phyloP scores from a whole-genome alignment of 805 yeast genomes.

The Jamesozyma lodderae region DNA sequence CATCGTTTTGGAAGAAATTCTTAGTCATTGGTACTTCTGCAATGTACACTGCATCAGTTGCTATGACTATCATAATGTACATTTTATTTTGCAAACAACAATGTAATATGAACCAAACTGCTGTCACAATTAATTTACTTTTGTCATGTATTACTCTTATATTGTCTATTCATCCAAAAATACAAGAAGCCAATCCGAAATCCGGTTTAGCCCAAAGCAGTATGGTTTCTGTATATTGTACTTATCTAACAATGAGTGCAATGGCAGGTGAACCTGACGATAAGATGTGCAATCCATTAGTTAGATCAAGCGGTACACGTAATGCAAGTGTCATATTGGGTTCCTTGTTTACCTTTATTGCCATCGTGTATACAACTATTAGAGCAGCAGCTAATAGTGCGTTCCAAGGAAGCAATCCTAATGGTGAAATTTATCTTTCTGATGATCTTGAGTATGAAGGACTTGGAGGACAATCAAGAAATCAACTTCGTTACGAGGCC shows the following conservation, averaged over 20 bases:
- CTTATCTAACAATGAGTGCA: constrained; percentile 84
- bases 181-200: constrained; percentile 88
- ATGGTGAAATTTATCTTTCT: constrained; percentile 28
- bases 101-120: constrained; percentile 83
- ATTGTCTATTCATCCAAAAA: constrained; percentile 67
- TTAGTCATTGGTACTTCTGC: constrained; percentile 77
- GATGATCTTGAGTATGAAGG: constrained; percentile 36
- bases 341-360: constrained; percentile 86
- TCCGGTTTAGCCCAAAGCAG: constrained; percentile 96
- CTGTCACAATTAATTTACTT: constrained; percentile 68
- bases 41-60: constrained; percentile 71
- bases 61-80: constrained; percentile 72
- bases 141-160: constrained; percentile 55
- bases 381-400: constrained; percentile 86
- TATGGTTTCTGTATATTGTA: constrained; percentile 89
- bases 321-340: constrained; percentile 82
- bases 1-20: constrained; percentile 64
- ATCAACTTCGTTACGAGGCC: constrained; percentile 78
- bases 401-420: constrained; percentile 38
- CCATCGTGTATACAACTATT: constrained; percentile 94
- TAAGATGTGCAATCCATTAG: constrained; percentile 79
- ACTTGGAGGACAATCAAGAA: constrained; percentile 37
- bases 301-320: constrained; percentile 83
- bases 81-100: constrained; percentile 71
- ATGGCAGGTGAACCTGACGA: constrained; percentile 97